phyloP scores from a whole-genome alignment of 2,329 filamentous ascomycete species.

The Elsinoe arachidis region DNA sequence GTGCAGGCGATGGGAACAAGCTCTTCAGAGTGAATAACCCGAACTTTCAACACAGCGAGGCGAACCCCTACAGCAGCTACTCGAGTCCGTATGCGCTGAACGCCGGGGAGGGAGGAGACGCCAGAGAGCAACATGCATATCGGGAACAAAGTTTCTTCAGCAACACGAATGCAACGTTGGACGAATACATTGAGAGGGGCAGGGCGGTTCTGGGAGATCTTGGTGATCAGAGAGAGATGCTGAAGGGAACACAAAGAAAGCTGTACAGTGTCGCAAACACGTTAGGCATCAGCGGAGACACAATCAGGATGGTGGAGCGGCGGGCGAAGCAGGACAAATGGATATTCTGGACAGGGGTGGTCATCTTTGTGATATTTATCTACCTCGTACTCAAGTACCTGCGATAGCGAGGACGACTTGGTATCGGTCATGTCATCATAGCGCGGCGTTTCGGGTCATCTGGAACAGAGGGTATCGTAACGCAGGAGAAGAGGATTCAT shows the following conservation, averaged over 20 bases:
- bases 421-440: background rate
- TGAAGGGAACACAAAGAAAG: constrained; percentile 87
- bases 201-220: constrained; percentile 84
- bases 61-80: constrained; percentile 34
- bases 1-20: constrained; percentile 25
- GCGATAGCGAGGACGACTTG: constrained; percentile 43
- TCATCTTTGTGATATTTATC: constrained; percentile 84
- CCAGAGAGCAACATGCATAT: constrained; percentile 69
- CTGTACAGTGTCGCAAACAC: constrained; percentile 93
- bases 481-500: background rate
- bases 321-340: constrained; percentile 92
- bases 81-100: constrained; percentile 28
- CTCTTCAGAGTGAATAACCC: constrained; percentile 30
- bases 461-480: background rate
- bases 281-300: constrained; percentile 85
- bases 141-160: constrained; percentile 83
- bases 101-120: constrained; percentile 20
- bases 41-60: constrained; percentile 26
- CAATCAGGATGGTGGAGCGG: constrained; percentile 91
- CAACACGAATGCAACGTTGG: constrained; percentile 72
- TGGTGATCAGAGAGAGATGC: constrained; percentile 80
- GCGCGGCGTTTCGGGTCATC: constrained; percentile 7
- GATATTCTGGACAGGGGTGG: constrained; percentile 85
- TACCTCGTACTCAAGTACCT: constrained; percentile 84
- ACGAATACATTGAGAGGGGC: constrained; percentile 88